phyloP scores from a whole-genome alignment of 2,329 filamentous ascomycete species.

The Aspergillus arachidicola region DNA sequence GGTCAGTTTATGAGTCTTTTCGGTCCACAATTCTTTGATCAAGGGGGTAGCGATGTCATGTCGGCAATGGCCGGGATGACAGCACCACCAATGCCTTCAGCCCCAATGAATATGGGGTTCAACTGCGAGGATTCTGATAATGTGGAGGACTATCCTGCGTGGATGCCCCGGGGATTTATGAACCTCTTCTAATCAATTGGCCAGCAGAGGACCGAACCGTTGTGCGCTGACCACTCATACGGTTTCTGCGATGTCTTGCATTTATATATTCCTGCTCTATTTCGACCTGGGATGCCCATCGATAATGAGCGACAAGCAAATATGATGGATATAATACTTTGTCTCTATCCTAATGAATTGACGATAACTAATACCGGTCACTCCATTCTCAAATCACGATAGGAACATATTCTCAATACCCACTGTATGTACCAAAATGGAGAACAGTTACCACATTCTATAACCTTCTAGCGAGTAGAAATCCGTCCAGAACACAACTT shows the following conservation, averaged over 20 bases:
- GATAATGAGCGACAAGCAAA: not conserved
- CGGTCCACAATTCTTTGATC: slow-evolving; percentile 6
- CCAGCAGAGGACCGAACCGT: not conserved
- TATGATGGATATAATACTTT: not conserved
- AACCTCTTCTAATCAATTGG: not conserved
- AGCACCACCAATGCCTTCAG: not conserved
- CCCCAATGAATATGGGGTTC: slow-evolving; percentile 8
- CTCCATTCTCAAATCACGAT: not conserved
- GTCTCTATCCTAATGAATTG: not conserved
- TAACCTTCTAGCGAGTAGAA: no score
- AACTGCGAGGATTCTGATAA: not conserved
- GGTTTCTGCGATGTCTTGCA: not conserved
- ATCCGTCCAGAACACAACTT: no score
- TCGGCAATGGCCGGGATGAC: not conserved
- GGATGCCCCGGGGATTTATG: slow-evolving; percentile 2
- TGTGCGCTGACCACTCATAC: not conserved
- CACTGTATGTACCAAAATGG: not conserved
- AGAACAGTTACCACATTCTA: not conserved
- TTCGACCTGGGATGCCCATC: not conserved
- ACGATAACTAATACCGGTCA: not conserved
- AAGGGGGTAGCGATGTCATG: not conserved
- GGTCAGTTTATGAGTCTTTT: slow-evolving; percentile 30
- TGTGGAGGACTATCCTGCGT: slow-evolving; percentile 2
- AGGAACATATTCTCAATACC: not conserved
- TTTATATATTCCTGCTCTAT: not conserved